Evolutionary conservation across 2,329 filamentous ascomycete genomes (phyloP), one percentile per base, ranked within the genome.

Genomic region (Myriosclerotinia duriaeana): DNA sequence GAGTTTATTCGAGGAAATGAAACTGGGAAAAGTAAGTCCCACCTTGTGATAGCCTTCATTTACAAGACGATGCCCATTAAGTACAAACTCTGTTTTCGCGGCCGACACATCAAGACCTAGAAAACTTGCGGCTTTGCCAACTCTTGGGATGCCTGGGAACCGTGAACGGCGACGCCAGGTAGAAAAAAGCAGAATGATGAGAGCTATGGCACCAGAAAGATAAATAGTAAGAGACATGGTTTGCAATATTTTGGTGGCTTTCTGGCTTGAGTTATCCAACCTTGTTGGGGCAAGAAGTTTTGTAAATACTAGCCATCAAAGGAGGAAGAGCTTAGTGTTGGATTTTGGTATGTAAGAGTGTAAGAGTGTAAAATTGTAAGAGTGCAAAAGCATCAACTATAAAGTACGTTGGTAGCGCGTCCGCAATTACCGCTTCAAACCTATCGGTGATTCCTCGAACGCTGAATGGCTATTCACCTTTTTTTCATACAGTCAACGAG

Each of bases 31-130:
- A 22, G 6, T 40, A 34, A 11, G 22, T 5, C 36, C 5, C 44
- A 53, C 36, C 48, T 63, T 53, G 1, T 34, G 5, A 44, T 63
- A 53, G 15, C 60, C 48, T 42, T 53, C 50, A 22, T 53, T 36
- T 26, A 63, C 36, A 26, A 63, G 50, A 42, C 6, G 20, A 42
- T 63, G 60, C 8, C 60, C 60, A 12, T 53, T 53, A 1, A 14
- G 7, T 15, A 42, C n/a, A 63, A 63, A 63, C 22, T 63, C 48
- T 15, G 11, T 63, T 20, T 34, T 63, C 1, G 22, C 34, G 11
- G 46, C 22, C 4, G 15, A 15, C 5, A 9, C 7, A 15, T 30
- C 20, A 53, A 63, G 12, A 15, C 50, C 50, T 5, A 42, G 36
- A n/a, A 63, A 20, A 14, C 50, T 36, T 42, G 48, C 5, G 6